Base-by-base conservation (phyloP, 495 filamentous ascomycete species). In the Elasticomyces elasticus region DNA sequence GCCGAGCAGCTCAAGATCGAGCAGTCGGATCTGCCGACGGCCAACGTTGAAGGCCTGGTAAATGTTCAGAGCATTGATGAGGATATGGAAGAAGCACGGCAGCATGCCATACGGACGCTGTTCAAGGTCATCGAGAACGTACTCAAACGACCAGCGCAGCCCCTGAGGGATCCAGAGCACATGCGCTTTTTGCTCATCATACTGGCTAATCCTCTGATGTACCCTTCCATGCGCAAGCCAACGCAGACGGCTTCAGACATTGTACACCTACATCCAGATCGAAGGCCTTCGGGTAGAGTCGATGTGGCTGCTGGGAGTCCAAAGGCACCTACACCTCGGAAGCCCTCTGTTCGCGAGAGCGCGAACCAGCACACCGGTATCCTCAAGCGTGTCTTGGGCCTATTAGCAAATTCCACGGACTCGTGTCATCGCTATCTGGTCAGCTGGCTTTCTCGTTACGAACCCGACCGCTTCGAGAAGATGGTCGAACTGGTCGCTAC, bases 51-150 rank as follows among this genome's bases (percentile, higher is more conserved):
- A 35, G 43, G 45, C 22, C 27, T 22, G 1, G 26, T 15, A 0
- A 49, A 58, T 15, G n/a, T 45, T 15, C 20, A 59, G 12, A 47
- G 59, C 6, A 56, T 90, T 37, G 79, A 84, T 53, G 67, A 71
- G 20, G 74, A 85, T 31, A 70, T 87, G 7, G 66, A 73, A n/a
- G 78, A 85, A 35, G 86, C 83, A 13, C 80, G 85, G 60, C 64
- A 77, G 40, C 85, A 89, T 54, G 68, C 81, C 37, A 82, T 85
- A 42, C 70, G 79, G 47, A 77, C 80, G 5, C 74, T 96, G 5
- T 69, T 96, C 46, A 94, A 92, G 65, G 84, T 86, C 17, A 85
- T 80, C 0, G 90, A 96, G 66, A 85, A 74, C 58, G 70, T 95
- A 42, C 71, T 95, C n/a, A 95, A 89, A 62, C 80, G 91, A 11